Conservation (phyloP, 192 early-diverging fungal species). For the Coemansia sp. region DNA sequence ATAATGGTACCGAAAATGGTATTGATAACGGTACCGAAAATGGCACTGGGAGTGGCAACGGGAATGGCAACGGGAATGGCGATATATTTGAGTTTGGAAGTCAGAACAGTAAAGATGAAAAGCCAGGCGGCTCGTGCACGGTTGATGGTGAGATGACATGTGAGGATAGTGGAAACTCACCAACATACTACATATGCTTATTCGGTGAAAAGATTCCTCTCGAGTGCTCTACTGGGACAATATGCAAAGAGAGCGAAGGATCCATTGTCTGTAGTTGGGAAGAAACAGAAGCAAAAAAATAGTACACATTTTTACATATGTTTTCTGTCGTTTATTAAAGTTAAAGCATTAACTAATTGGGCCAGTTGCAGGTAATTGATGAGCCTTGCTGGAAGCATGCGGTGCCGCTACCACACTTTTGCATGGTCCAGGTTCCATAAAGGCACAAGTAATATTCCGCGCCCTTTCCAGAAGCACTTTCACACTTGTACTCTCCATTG, state of each 20-base stretch:
- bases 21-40: too few relatives aligned
- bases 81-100: too few relatives aligned
- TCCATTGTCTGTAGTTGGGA: not conserved
- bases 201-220: not conserved
- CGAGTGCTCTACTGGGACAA: not conserved
- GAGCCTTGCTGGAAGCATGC: conserved; percentile 27
- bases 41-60: too few relatives aligned
- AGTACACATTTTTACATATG: too few relatives aligned
- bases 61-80: too few relatives aligned
- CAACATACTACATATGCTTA: not conserved
- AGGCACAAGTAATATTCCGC: conserved; percentile 30
- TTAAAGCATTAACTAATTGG: too few relatives aligned
- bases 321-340: too few relatives aligned
- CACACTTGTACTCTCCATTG: conserved; percentile 21
- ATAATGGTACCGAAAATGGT: too few relatives aligned
- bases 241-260: not conserved
- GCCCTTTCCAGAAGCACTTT: conserved; percentile 14
- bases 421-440: conserved; percentile 26
- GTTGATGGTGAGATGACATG: not conserved
- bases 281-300: too few relatives aligned
- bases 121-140: too few relatives aligned
- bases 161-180: not conserved
- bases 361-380: conserved; percentile 30
- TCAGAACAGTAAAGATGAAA: too few relatives aligned
- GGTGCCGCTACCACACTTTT: conserved; percentile 30